A percentile compares a stretch with the other conserved stretches of the same genome.
These are phyloP conservation scores for Debaryomyces nepalensis DNA, from an alignment of 1,139 yeast species.

Conservation along the genomic window DNA sequence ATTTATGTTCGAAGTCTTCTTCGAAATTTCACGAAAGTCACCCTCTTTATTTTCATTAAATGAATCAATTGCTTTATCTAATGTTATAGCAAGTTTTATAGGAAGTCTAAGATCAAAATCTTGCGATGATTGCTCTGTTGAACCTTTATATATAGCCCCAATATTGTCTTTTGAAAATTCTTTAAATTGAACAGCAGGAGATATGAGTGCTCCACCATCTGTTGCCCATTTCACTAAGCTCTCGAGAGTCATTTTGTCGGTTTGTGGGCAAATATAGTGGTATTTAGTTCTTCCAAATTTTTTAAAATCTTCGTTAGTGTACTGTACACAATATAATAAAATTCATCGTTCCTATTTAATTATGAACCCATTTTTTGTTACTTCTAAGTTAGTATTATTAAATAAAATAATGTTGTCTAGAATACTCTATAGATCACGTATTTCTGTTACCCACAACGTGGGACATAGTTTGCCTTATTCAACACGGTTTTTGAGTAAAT, in stretches of 20 bases:
- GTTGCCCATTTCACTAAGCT: slow-evolving; percentile 54
- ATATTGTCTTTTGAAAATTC: slow-evolving; percentile 34
- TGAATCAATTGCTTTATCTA: slow-evolving; percentile 44
- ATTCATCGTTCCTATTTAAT: too few relatives aligned
- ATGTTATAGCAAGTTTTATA: slow-evolving; percentile 41
- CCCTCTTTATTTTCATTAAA: slow-evolving; percentile 31
- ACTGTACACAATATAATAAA: too few relatives aligned
- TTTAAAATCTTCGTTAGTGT: too few relatives aligned
- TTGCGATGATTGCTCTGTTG: slow-evolving; percentile 12
- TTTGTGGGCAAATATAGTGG: slow-evolving; percentile 19
- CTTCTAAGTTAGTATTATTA: not conserved
- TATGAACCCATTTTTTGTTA: not conserved
- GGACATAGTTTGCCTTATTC: not conserved
- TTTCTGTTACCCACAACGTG: not conserved
- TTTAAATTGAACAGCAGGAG: slow-evolving; percentile 28
- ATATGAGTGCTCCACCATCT: slow-evolving; percentile 50
- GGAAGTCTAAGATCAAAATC: slow-evolving; percentile 40
- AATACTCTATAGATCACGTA: slow-evolving; percentile 1
- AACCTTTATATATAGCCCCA: slow-evolving; percentile 38
- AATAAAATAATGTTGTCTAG: slow-evolving; percentile 5
- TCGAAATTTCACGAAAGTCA: slow-evolving; percentile 23
- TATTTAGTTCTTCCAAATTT: too few relatives aligned
- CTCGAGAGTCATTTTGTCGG: slow-evolving; percentile 15
- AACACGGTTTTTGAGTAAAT: slow-evolving; percentile 11
- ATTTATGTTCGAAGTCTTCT: slow-evolving; percentile 38